phyloP scores from a whole-genome alignment of 2,329 filamentous ascomycete genomes.

The Hymenoscyphus linearis region DNA sequence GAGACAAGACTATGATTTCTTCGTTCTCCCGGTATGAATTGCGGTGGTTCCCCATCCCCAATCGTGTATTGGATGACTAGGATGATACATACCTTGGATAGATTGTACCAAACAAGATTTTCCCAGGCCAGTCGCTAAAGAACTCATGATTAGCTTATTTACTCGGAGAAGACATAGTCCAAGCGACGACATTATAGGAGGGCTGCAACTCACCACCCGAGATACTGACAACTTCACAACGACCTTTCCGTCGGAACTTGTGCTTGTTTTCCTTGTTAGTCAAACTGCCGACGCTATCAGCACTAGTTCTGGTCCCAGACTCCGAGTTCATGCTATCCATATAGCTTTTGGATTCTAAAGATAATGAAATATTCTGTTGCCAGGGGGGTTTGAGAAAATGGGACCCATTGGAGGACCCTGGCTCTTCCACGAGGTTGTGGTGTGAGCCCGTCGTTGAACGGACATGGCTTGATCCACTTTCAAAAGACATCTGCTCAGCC shows the following conservation, averaged over 20 bases:
- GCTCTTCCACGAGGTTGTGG: slow-evolving; percentile 21
- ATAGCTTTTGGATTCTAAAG: slow-evolving; percentile 20
- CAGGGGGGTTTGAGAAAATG: slow-evolving; percentile 18
- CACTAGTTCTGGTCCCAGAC: slow-evolving; percentile 13
- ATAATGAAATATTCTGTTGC: slow-evolving; percentile 26
- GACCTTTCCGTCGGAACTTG: slow-evolving; percentile 56
- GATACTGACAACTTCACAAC: slow-evolving; percentile 58
- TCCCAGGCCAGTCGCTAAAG: slow-evolving; percentile 47
- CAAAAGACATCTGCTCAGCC: slow-evolving; percentile 6
- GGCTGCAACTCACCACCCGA: slow-evolving; percentile 41
- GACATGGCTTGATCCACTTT: slow-evolving; percentile 12
- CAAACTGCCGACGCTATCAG: slow-evolving; percentile 29
- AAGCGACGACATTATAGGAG: background rate
- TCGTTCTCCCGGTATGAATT: background rate
- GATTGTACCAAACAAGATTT: slow-evolving; percentile 62
- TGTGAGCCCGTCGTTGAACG: slow-evolving; percentile 20
- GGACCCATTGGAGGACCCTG: slow-evolving; percentile 14
- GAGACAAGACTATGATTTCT: background rate
- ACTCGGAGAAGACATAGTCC: background rate
- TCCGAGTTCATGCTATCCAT: slow-evolving; percentile 17
- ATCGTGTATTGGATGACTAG: background rate
- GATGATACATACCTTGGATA: slow-evolving; percentile 37
- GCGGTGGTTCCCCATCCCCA: background rate
- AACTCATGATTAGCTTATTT: background rate
- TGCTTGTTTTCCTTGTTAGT: slow-evolving; percentile 24